Evolutionary conservation across 2,329 filamentous ascomycete genomes (phyloP).

Genomic region (Aspergillus carbonarius): DNA sequence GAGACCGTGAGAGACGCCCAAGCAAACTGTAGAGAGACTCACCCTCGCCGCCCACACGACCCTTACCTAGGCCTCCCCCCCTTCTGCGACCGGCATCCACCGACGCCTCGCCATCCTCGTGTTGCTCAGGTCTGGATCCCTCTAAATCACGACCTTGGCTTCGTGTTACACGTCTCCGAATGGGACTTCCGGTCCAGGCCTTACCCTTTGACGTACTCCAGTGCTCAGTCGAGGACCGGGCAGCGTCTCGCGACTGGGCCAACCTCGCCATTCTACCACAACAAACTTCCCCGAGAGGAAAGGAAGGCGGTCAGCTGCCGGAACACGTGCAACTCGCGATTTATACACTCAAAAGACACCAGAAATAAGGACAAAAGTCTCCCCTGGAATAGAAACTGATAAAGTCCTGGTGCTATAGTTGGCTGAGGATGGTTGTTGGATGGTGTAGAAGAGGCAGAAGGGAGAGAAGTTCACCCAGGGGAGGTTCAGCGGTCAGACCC

Average conservation of each 20-base stretch:
- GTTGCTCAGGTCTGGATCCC: background rate
- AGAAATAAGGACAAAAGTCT: background rate
- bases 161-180: conserved; percentile 32
- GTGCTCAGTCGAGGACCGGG: background rate
- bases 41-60: conserved; percentile 3
- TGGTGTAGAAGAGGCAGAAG: background rate
- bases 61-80: conserved; percentile 8
- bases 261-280: background rate
- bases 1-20: background rate
- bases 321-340: background rate
- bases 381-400: background rate
- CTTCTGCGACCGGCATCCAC: background rate
- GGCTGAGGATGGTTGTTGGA: background rate
- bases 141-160: conserved; percentile 41
- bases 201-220: background rate
- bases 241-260: background rate
- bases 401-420: background rate
- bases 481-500: background rate
- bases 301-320: background rate
- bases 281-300: background rate
- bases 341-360: background rate
- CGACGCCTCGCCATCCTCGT: conserved; percentile 4
- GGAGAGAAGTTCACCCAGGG: background rate
- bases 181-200: conserved; percentile 6
- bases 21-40: conserved; percentile 1